Percentiles rank a stretch among this genome's conserved stretches.
Conservation (phyloP, 139 green algal species). For the Chlamydomonas schloesseri region DNA sequence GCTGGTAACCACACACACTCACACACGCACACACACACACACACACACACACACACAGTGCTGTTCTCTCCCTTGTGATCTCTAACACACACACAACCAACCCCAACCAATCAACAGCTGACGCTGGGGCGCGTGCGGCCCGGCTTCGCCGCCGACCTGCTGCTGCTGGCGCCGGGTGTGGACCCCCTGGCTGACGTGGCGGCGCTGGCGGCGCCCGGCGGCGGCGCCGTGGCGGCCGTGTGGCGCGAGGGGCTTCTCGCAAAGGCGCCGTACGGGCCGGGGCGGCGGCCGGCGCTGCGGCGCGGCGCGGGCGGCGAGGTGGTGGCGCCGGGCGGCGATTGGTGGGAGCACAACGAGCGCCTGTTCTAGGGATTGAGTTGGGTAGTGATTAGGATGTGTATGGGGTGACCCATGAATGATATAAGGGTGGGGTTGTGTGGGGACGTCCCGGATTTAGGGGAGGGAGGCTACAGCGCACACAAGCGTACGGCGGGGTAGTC, state of each 20-base stretch:
- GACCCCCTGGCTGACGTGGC: conserved; percentile 11
- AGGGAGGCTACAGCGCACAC: too few species aligned
- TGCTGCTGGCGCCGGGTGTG: conserved; percentile 16
- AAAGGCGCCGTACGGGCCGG: not conserved
- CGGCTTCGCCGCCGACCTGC: conserved; percentile 25
- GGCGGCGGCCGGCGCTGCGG: not conserved
- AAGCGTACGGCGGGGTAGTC: too few species aligned
- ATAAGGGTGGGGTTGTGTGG: too few species aligned
- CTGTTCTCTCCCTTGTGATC: too few species aligned
- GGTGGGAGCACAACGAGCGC: not conserved
- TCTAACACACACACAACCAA: too few species aligned
- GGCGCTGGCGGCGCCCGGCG: conserved; percentile 13
- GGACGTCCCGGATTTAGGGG: too few species aligned
- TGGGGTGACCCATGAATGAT: too few species aligned
- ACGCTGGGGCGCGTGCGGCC: not conserved
- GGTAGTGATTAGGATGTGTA: too few species aligned
- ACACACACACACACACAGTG: not conserved
- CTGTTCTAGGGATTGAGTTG: too few species aligned
- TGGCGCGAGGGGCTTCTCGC: conserved; percentile 24
- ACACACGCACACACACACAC: not conserved
- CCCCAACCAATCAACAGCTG: too few species aligned
- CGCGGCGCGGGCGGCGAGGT: not conserved
- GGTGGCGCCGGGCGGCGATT: not conserved
- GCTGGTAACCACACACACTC: too few species aligned
- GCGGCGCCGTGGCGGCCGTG: conserved; percentile 17